Evolutionary conservation across 352 stramenopile species (phyloP), one percentile per base, ranked within the genome.

Genomic region (Phytopythium chamaehyphon): DNA sequence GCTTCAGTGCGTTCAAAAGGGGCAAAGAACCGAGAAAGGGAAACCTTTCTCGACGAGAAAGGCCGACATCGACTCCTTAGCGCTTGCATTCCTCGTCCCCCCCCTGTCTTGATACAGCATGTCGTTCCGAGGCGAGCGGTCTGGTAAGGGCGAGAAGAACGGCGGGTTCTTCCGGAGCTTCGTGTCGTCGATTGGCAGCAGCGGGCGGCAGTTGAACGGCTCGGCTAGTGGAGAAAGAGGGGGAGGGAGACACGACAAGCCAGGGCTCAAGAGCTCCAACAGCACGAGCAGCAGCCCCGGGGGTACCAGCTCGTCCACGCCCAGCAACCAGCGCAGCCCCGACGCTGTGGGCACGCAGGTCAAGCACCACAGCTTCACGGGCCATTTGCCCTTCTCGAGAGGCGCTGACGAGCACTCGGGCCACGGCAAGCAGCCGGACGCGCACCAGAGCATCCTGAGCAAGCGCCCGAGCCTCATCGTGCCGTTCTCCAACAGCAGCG

Each of bases 381-480:
- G 75, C 36, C 72, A 85, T 54, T 49, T 87, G 49, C 72, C 76
- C 46, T 90, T 90, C 70, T 66, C 62, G 26, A 56, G 80, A 36
- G 61, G 69, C 40, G 63, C 65, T 6, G 62, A 82, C 24, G 55
- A 59, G 57, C 26, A 55, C 33, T 31, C 40, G 10, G 26, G 31
- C 18, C 33, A 45, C 14, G 51, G 46, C 7, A 47, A 50, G 15
- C 58, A 62, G 26, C 31, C 26, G 26, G 71, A 69, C 22, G 47
- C 62, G 33, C 57, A 66, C 38, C 69, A 81, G 52, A 81, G 76
- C 48, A 61, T 92, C 8, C 59, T 92, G 39, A 83, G 71, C 18
- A 90, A 90, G 50, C 76, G 78, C 0, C 78, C 79, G 28, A 90
- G 76, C 35, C 68, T 92, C 38, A 92, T 92, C 50, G 69, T 92